phyloP scores from a whole-genome alignment of 2,329 filamentous ascomycete genomes.

The Trichoderma brevicompactum region DNA sequence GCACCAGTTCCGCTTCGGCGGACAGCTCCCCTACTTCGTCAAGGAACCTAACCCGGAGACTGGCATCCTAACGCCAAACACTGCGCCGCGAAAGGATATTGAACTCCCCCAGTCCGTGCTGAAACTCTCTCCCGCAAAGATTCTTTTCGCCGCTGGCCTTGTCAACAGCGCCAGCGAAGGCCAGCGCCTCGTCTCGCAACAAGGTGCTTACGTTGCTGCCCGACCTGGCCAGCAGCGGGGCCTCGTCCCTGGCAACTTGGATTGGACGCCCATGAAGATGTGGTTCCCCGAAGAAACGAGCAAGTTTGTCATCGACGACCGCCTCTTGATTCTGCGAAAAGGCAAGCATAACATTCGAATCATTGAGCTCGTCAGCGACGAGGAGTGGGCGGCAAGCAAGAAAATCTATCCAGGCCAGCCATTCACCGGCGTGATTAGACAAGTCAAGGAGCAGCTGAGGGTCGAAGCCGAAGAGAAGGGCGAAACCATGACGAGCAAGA shows the following conservation, averaged over 20 bases:
- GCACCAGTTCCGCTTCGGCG: conserved; percentile 56
- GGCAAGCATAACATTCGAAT: conserved; percentile 68
- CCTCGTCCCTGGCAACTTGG: conserved; percentile 56
- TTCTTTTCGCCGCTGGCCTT: conserved; percentile 65
- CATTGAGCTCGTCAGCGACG: conserved; percentile 62
- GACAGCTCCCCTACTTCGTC: conserved; percentile 38
- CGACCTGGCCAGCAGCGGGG: conserved; percentile 50
- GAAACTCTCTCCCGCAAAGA: conserved; percentile 58
- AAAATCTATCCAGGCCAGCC: conserved; percentile 59
- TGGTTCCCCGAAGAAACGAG: conserved; percentile 62
- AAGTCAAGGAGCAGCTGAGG: conserved; percentile 46
- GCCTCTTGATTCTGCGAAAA: conserved; percentile 63
- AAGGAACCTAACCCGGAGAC: conserved; percentile 39
- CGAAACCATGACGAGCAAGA: conserved; percentile 35
- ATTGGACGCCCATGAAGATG: conserved; percentile 65
- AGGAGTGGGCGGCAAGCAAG: conserved; percentile 56
- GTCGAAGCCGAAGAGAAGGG: conserved; percentile 43
- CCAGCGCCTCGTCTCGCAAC: conserved; percentile 58
- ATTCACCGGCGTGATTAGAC: conserved; percentile 53
- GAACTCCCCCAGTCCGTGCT: conserved; percentile 64
- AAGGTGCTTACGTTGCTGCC: conserved; percentile 66
- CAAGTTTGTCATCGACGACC: conserved; percentile 64
- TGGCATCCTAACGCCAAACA: conserved; percentile 49
- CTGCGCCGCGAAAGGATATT: conserved; percentile 58
- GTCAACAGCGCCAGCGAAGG: conserved; percentile 60